Evolutionary conservation across 768 basidiomycete species (phyloP).

Genomic region (Auricularia sp.): DNA sequence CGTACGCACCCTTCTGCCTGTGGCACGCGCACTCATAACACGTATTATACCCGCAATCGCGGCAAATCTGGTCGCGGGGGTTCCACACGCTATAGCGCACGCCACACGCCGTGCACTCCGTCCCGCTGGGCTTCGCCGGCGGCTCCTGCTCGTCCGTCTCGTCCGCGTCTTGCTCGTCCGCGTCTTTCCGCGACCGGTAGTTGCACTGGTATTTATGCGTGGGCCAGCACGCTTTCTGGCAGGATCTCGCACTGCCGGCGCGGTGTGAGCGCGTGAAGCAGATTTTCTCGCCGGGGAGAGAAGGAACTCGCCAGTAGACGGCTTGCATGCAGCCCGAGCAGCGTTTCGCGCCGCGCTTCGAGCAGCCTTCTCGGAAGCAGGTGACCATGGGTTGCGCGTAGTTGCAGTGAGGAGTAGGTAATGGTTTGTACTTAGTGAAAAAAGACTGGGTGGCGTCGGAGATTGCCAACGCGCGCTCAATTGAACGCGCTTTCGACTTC

Average conservation of each 20-base stretch:
- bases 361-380: neutral
- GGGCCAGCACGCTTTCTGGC: slow-evolving; percentile 22
- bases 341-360: neutral
- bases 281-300: neutral
- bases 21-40: slow-evolving; percentile 25
- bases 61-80: slow-evolving; percentile 19
- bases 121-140: slow-evolving; percentile 15
- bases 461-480: too few species aligned
- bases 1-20: slow-evolving; percentile 16
- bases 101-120: slow-evolving; percentile 22
- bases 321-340: neutral
- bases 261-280: neutral
- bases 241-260: slow-evolving; percentile 8
- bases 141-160: neutral
- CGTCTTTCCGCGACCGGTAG: slow-evolving; percentile 12
- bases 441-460: too few species aligned
- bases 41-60: slow-evolving; percentile 25
- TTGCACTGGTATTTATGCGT: slow-evolving; percentile 26
- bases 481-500: too few species aligned
- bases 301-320: neutral
- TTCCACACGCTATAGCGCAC: slow-evolving; percentile 15
- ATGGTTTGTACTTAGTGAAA: too few species aligned
- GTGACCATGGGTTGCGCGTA: too few species aligned
- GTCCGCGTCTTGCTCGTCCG: slow-evolving; percentile 18
- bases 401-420: too few species aligned